Conservation (phyloP, 2,329 filamentous ascomycete genomes). For the Hypoxylon sp. region DNA sequence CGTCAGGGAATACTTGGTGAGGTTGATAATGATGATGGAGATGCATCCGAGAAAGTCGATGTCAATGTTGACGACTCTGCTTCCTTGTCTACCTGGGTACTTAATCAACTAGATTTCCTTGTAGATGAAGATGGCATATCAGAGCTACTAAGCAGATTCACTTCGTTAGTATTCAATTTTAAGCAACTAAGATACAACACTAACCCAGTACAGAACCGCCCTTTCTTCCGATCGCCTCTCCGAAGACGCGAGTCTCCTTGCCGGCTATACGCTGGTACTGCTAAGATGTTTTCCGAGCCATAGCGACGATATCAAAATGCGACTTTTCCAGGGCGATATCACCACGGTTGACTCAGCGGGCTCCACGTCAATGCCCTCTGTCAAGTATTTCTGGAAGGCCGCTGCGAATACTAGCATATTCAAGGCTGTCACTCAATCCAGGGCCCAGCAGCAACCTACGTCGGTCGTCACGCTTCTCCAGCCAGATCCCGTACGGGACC, state of each 20-base stretch:
- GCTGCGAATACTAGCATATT: constrained; percentile 63
- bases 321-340: constrained; percentile 84
- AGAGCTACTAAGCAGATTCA: constrained; percentile 65
- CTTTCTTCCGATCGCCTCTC: constrained; percentile 56
- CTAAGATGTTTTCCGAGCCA: constrained; percentile 86
- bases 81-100: constrained; percentile 70
- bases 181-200: constrained; percentile 48
- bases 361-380: constrained; percentile 70
- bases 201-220: constrained; percentile 52
- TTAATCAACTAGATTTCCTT: constrained; percentile 76
- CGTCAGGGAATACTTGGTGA: constrained; percentile 51
- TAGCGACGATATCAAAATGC: constrained; percentile 94
- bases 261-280: constrained; percentile 88
- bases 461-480: constrained; percentile 50
- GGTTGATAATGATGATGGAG: constrained; percentile 51
- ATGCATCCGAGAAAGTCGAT: constrained; percentile 60
- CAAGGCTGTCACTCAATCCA: constrained; percentile 53
- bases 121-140: constrained; percentile 83
- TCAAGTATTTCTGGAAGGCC: constrained; percentile 87
- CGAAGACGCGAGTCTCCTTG: constrained; percentile 79
- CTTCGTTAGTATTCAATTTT: constrained; percentile 53
- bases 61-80: constrained; percentile 51
- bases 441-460: constrained; percentile 49
- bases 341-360: constrained; percentile 55
- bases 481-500: constrained; percentile 59